A percentile compares a stretch with the other conserved stretches of the same genome.
phyloP scores from a whole-genome alignment of 805 yeast species.

The Myxozyma sirexii region DNA sequence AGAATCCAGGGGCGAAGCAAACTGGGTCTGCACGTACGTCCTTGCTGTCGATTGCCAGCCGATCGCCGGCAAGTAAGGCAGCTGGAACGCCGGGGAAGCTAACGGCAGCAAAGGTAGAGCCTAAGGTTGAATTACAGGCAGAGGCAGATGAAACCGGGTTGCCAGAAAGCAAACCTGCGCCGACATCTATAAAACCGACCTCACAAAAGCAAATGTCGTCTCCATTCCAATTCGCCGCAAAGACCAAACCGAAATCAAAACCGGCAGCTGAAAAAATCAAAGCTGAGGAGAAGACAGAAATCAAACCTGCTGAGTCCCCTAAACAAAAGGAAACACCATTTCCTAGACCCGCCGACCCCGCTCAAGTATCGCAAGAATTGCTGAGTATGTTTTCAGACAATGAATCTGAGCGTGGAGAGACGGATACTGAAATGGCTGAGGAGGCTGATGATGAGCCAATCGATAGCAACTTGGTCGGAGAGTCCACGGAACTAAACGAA shows the following conservation, averaged over 20 bases:
- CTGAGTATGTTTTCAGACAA: conserved; percentile 21
- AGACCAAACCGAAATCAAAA: conserved; percentile 2
- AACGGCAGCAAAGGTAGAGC: no score
- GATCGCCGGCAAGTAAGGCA: neutral
- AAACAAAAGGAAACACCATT: neutral
- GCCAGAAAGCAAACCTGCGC: neutral
- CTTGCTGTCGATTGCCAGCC: neutral
- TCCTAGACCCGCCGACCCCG: neutral
- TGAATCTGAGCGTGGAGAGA: conserved; percentile 5
- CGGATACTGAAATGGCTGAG: conserved; percentile 2
- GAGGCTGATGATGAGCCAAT: conserved; percentile 7
- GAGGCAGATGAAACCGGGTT: neutral
- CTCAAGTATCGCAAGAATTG: neutral
- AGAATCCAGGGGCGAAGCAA: conserved; percentile 4
- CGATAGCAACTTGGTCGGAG: neutral
- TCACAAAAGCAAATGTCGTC: conserved; percentile 3
- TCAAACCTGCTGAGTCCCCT: neutral
- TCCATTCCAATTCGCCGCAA: conserved; percentile 15
- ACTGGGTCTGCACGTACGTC: neutral
- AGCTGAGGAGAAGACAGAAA: neutral
- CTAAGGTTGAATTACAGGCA: neutral
- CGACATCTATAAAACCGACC: neutral
- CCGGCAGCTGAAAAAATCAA: neutral
- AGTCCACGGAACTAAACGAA: neutral
- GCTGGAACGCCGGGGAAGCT: neutral